phyloP scores from a whole-genome alignment of 2,329 filamentous ascomycete species.

The Apiospora sp. region DNA sequence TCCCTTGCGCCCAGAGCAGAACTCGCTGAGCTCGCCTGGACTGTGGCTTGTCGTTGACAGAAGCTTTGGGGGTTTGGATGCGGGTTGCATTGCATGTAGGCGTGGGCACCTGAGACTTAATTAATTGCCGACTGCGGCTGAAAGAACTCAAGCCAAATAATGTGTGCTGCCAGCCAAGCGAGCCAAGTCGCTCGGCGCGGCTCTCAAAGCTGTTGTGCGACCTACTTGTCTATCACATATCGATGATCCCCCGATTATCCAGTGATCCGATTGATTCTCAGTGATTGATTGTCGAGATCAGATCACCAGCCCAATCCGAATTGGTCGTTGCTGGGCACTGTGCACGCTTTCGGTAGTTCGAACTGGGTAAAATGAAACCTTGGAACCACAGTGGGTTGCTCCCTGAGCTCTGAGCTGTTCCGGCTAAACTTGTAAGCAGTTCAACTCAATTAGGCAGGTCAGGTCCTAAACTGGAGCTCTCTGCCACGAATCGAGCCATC shows the following conservation, averaged over 20 bases:
- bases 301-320: neutral
- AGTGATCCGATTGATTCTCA: neutral
- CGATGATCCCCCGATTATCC: neutral
- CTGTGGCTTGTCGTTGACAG: neutral
- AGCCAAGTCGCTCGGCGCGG: neutral
- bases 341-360: slow-evolving; percentile 2
- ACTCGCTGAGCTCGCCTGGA: too few relatives aligned
- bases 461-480: neutral
- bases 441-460: too few relatives aligned
- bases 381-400: neutral
- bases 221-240: neutral
- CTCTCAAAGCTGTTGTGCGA: neutral
- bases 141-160: neutral
- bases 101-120: neutral
- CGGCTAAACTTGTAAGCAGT: neutral
- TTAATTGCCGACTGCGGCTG: neutral
- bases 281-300: neutral
- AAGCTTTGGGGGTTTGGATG: neutral
- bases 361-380: neutral
- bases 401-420: neutral
- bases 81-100: neutral
- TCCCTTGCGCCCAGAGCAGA: too few relatives aligned
- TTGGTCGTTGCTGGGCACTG: neutral
- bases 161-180: neutral
- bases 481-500: neutral